Conservation (phyloP, 495 filamentous ascomycete genomes). For the Penicillium paxilli region DNA sequence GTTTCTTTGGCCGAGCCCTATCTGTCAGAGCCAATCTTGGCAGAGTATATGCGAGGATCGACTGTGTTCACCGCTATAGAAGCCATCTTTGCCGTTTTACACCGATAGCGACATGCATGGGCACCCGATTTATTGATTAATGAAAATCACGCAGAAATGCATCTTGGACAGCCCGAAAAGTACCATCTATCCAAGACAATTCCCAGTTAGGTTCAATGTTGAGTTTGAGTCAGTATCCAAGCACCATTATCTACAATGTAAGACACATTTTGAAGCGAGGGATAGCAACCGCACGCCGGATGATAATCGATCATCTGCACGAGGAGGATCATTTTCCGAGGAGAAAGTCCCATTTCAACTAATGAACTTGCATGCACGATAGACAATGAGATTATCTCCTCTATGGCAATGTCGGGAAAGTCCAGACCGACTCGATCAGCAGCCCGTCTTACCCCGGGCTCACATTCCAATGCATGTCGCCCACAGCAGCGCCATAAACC, state of each 20-base stretch:
- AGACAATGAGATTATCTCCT: background rate
- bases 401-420: background rate
- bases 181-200: background rate
- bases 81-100: background rate
- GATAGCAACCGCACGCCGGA: background rate
- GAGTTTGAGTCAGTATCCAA: background rate
- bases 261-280: conserved; percentile 1
- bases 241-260: background rate
- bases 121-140: background rate
- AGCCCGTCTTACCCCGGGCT: conserved; percentile 1
- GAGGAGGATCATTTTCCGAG: background rate
- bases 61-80: conserved; percentile 1
- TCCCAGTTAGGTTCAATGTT: background rate
- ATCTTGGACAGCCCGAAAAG: background rate
- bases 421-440: conserved; percentile 11
- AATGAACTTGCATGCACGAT: background rate
- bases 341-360: background rate
- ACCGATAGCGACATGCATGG: background rate
- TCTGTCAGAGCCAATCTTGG: background rate
- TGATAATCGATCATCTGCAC: background rate
- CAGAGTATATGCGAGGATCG: background rate
- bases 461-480: conserved; percentile 32
- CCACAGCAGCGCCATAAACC: conserved; percentile 11
- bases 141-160: background rate
- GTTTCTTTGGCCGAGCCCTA: background rate